Evolutionary conservation across 208 protist genomes (phyloP).

Genomic region (Angomonas ambiguus): DNA sequence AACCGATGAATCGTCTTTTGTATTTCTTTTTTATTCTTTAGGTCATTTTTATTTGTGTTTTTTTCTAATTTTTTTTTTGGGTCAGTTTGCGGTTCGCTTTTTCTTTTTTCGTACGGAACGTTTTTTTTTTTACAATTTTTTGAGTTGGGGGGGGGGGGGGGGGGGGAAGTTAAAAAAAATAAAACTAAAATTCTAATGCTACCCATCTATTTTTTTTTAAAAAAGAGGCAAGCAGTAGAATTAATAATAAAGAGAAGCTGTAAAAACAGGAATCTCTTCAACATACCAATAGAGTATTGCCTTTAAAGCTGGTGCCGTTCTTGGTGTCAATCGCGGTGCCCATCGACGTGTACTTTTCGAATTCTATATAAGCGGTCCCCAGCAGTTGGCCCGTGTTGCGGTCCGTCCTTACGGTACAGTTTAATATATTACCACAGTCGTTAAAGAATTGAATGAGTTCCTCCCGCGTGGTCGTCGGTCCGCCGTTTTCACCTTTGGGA

Average conservation of each 20-base stretch:
- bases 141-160: conserved; percentile 8
- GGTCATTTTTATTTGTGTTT: conserved; percentile 13
- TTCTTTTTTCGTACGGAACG: conserved; percentile 17
- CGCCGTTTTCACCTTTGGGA: conserved; percentile 59
- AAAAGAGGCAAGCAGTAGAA: conserved; percentile 7
- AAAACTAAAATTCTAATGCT: conserved; percentile 10
- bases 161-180: background rate
- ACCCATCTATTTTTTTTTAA: background rate
- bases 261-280: conserved; percentile 11
- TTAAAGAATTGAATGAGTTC: conserved; percentile 79
- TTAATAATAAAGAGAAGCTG: conserved; percentile 2
- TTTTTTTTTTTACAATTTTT: background rate
- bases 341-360: conserved; percentile 70
- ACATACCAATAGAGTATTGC: conserved; percentile 86
- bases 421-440: conserved; percentile 74
- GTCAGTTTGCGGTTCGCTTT: no score
- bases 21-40: conserved; percentile 6
- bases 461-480: conserved; percentile 63
- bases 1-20: no score
- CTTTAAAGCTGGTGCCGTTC: conserved; percentile 84
- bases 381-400: conserved; percentile 72
- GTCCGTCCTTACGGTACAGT: conserved; percentile 80
- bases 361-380: conserved; percentile 86
- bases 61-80: background rate
- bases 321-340: conserved; percentile 80